These are phyloP conservation scores for Cryptosporidium ubiquitum DNA, from an alignment of 169 alveolate genomes.

Conservation along the genomic window DNA sequence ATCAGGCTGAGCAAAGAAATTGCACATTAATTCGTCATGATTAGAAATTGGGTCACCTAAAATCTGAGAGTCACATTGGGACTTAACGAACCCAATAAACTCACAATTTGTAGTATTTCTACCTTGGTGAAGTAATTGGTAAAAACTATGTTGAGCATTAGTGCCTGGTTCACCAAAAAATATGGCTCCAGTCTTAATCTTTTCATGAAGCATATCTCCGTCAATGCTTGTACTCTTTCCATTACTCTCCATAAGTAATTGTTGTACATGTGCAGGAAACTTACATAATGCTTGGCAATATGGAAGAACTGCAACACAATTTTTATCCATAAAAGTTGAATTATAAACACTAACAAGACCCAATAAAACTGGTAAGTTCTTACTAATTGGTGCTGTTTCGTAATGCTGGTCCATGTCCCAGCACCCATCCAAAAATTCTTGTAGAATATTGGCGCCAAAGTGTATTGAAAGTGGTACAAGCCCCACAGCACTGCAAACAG, in stretches of 20 bases:
- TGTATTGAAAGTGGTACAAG: constrained; percentile 93
- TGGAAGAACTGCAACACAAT: constrained; percentile 96
- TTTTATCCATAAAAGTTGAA: constrained; percentile 87
- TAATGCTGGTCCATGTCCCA: constrained; percentile 92
- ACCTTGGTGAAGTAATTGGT: constrained; percentile 98
- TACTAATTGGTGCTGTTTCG: constrained; percentile 80
- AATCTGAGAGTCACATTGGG: constrained; percentile 88
- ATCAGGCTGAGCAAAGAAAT: constrained; percentile 99
- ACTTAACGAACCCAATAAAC: constrained; percentile 94
- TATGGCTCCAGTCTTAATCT: constrained; percentile 91
- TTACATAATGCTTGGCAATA: constrained; percentile 94
- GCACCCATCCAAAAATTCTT: constrained; percentile 83
- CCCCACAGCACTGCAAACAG: constrained; percentile 99
- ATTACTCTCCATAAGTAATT: constrained; percentile 98
- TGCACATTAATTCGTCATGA: constrained; percentile 97
- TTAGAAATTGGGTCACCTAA: constrained; percentile 76
- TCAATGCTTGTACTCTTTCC: constrained; percentile 91
- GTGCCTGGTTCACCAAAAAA: constrained; percentile 99
- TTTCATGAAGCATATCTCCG: constrained; percentile 83
- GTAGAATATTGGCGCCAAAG: constrained; percentile 90
- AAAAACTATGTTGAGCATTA: constrained; percentile 97
- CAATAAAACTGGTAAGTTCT: constrained; percentile 93
- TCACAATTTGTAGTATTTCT: constrained; percentile 93
- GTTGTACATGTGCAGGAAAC: constrained; percentile 96
- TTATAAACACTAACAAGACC: constrained; percentile 96